These are phyloP conservation scores for Nadsonia commutata DNA, from an alignment of 1,139 yeast species.

Conservation along the genomic window DNA sequence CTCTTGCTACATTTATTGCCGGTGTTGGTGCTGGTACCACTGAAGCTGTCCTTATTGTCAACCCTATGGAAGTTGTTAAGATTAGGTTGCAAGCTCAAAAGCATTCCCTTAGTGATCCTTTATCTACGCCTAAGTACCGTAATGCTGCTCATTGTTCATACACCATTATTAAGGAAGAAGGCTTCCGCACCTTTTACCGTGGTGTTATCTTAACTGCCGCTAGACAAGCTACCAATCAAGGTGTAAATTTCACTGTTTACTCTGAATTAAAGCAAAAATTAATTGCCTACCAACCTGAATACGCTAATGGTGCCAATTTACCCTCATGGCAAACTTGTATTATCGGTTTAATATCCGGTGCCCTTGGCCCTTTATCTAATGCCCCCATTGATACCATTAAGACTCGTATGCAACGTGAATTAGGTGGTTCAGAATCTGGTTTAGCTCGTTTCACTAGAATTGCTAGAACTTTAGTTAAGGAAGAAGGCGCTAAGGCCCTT, in stretches of 20 bases:
- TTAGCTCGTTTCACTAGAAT: constrained; percentile 66
- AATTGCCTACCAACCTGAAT: constrained; percentile 45
- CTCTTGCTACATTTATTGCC: constrained; percentile 56
- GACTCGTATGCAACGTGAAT: constrained; percentile 89
- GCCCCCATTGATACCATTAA: constrained; percentile 97
- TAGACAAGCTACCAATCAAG: constrained; percentile 96
- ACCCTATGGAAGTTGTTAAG: constrained; percentile 95
- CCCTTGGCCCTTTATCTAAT: constrained; percentile 92
- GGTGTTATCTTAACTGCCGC: constrained; percentile 95
- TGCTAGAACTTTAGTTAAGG: constrained; percentile 66
- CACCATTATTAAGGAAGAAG: constrained; percentile 80
- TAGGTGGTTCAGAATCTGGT: constrained; percentile 56
- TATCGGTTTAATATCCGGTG: constrained; percentile 88
- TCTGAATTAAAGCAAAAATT: constrained; percentile 65
- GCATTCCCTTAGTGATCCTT: constrained; percentile 75
- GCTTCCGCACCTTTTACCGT: constrained; percentile 73
- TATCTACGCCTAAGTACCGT: constrained; percentile 68
- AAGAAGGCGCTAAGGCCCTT: constrained; percentile 77
- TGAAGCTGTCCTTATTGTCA: constrained; percentile 87
- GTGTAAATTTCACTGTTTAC: constrained; percentile 94
- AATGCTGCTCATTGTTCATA: constrained; percentile 88
- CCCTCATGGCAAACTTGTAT: constrained; percentile 92
- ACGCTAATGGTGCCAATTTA: constrained; percentile 35
- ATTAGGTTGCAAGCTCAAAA: constrained; percentile 94
- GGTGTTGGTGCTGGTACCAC: constrained; percentile 98